These are phyloP conservation scores for Uronychia setigera DNA, from an alignment of 73 alveolate genomes.

Conservation along the genomic window DNA sequence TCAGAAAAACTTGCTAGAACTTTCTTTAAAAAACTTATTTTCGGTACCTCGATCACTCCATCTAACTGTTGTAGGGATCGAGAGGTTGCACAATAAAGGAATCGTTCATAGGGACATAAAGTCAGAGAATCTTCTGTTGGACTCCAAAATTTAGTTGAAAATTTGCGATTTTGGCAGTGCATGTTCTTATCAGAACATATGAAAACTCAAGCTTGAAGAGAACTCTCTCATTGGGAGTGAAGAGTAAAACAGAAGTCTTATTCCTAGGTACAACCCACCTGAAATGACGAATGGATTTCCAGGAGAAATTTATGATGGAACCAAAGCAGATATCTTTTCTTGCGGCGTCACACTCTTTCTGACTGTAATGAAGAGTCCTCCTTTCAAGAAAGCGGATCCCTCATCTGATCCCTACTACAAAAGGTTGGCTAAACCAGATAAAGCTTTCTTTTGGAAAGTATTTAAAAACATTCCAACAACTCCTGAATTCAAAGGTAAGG, in stretches of 20 bases:
- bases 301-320: constrained; percentile 31
- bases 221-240: constrained; percentile 18
- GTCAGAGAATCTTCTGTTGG: constrained; percentile 57
- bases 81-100: constrained; percentile 43
- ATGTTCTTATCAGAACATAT: not conserved
- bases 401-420: constrained; percentile 39
- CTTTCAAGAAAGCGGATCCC: constrained; percentile 38
- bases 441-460: constrained; percentile 50
- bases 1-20: constrained; percentile 11
- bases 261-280: constrained; percentile 46
- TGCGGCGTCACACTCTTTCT: constrained; percentile 46
- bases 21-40: constrained; percentile 26
- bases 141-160: constrained; percentile 28
- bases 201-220: constrained; percentile 8
- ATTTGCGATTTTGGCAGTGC: constrained; percentile 68
- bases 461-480: constrained; percentile 34
- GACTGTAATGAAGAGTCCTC: constrained; percentile 33
- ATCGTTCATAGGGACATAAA: constrained; percentile 56
- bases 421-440: constrained; percentile 27
- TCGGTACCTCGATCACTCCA: constrained; percentile 14
- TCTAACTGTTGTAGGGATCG: constrained; percentile 30
- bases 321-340: constrained; percentile 53
- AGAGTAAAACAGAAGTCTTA: constrained; percentile 6
- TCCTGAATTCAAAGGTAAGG: constrained; percentile 23
- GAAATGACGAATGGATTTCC: constrained; percentile 27